A percentile compares a stretch with the other conserved stretches of the same genome.
phyloP scores from a whole-genome alignment of 768 basidiomycete species.

The Pleurotus eryngii region DNA sequence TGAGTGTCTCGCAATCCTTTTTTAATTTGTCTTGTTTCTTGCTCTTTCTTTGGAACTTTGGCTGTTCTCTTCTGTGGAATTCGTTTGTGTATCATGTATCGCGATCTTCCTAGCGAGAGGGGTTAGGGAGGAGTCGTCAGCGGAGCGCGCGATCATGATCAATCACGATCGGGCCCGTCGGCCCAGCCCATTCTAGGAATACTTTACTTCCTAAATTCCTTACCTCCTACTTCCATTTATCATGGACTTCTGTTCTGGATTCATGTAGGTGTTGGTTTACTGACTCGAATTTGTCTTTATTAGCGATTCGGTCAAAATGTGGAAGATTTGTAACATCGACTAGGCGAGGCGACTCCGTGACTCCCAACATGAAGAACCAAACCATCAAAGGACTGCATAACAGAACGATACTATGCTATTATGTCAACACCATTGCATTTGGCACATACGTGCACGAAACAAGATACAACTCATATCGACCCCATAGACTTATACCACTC shows the following conservation, averaged over 20 bases:
- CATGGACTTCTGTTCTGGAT: too few species aligned
- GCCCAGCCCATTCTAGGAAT: not conserved
- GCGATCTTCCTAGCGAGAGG: too few species aligned
- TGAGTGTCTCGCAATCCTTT: slow-evolving; percentile 29
- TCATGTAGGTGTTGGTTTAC: not conserved
- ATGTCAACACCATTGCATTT: too few species aligned
- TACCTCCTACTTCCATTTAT: not conserved
- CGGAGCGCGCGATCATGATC: slow-evolving; percentile 13
- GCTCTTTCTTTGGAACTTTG: too few species aligned
- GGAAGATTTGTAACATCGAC: slow-evolving; percentile 30
- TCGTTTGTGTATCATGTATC: too few species aligned
- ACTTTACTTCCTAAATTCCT: not conserved
- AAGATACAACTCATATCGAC: too few species aligned
- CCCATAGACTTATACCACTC: too few species aligned
- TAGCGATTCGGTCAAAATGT: slow-evolving; percentile 51
- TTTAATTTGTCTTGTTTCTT: not conserved
- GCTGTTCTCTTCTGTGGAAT: too few species aligned
- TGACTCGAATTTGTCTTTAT: slow-evolving; percentile 13
- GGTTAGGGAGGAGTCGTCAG: not conserved
- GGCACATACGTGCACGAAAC: too few species aligned
- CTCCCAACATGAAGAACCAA: too few species aligned
- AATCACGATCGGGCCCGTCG: not conserved
- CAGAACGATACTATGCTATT: too few species aligned
- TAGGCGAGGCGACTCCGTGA: not conserved
- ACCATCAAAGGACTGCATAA: too few species aligned